Percentiles rank a stretch among this genome's conserved stretches.
Evolutionary conservation across 192 early-diverging fungal genomes (phyloP).

Genomic region (Backusella australiensis): DNA sequence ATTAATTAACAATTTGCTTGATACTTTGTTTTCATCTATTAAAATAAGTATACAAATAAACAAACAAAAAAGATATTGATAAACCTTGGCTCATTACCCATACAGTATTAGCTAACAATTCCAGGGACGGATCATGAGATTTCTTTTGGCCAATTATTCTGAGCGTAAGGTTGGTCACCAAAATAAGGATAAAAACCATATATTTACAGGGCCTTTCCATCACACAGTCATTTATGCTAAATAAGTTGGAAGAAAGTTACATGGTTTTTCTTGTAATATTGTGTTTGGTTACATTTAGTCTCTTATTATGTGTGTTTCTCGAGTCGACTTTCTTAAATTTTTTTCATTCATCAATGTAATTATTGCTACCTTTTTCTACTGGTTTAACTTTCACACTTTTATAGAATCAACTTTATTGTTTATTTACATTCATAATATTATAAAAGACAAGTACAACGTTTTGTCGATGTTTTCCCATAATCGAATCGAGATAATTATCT

Average conservation of each 20-base stretch:
- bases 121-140: constrained; percentile 3
- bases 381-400: neutral
- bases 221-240: neutral
- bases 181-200: neutral
- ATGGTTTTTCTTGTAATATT: neutral
- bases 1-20: neutral
- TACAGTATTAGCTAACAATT: neutral
- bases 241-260: neutral
- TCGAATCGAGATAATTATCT: neutral
- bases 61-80: neutral
- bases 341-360: neutral
- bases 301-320: neutral
- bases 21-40: neutral
- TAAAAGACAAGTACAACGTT: neutral
- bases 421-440: neutral
- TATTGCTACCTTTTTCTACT: neutral
- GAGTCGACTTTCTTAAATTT: neutral
- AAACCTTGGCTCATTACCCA: neutral
- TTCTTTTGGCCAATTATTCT: neutral
- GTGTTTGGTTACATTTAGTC: neutral
- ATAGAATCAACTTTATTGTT: neutral
- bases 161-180: neutral
- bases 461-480: neutral
- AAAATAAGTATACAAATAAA: neutral
- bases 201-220: neutral